Evolutionary conservation across 2,329 filamentous ascomycete species (phyloP).

Genomic region (Ceratocystiopsis sp.): DNA sequence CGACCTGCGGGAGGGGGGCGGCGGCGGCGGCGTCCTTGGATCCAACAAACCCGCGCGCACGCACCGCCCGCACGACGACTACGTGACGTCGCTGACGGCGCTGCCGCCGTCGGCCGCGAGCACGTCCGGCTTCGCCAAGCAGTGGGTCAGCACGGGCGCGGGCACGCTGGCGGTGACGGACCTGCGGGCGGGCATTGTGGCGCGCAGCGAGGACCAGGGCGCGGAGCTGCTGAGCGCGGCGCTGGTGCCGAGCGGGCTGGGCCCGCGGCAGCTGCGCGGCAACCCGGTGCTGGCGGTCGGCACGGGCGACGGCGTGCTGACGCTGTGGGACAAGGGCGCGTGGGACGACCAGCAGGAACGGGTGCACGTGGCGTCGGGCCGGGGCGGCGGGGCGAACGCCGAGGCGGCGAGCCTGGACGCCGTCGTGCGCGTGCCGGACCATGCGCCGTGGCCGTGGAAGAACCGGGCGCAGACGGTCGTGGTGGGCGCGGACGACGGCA

Average conservation of each 20-base stretch:
- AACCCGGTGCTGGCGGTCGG: constrained; percentile 66
- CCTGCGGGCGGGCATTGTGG: constrained; percentile 67
- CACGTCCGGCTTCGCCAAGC: constrained; percentile 79
- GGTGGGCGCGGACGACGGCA: constrained; percentile 68
- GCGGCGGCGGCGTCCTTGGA: constrained; percentile 10
- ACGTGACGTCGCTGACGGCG: constrained; percentile 73
- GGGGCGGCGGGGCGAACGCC: constrained; percentile 14
- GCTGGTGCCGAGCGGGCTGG: constrained; percentile 55
- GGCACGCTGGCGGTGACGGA: constrained; percentile 85
- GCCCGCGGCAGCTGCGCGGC: constrained; percentile 44
- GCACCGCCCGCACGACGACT: constrained; percentile 78
- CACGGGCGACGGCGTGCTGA: constrained; percentile 62
- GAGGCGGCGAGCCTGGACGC: constrained; percentile 68
- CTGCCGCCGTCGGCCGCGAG: constrained; percentile 65
- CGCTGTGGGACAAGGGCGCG: constrained; percentile 81
- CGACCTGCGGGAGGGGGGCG: constrained; percentile 45
- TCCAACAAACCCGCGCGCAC: constrained; percentile 66
- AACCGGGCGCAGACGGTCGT: constrained; percentile 49
- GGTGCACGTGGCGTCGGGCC: constrained; percentile 53
- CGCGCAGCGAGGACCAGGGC: constrained; percentile 85
- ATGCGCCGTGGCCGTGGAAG: constrained; percentile 32
- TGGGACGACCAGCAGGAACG: constrained; percentile 94
- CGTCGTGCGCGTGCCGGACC: constrained; percentile 54
- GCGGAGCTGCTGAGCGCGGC: constrained; percentile 75
- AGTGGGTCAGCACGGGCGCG: constrained; percentile 87